Conservation (phyloP, 2,329 filamentous ascomycete species). For the Exophiala viscosa region DNA sequence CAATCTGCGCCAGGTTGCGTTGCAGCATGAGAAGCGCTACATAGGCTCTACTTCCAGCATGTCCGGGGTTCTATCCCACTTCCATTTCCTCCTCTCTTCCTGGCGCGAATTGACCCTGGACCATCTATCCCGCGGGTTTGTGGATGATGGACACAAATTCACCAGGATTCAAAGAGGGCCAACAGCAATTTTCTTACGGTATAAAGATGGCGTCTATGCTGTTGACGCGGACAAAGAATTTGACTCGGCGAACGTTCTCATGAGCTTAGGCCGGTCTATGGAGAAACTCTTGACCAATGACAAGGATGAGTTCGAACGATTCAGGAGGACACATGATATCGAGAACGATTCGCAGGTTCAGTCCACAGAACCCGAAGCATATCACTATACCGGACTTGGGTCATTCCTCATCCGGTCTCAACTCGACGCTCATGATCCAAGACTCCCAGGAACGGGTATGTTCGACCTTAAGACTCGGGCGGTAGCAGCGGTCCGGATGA, state of each 20-base stretch:
- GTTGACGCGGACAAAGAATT: constrained; percentile 95
- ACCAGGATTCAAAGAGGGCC: constrained; percentile 71
- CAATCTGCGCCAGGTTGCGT: constrained; percentile 65
- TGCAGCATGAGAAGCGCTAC: constrained; percentile 68
- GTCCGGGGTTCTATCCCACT: constrained; percentile 81
- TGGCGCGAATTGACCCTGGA: constrained; percentile 70
- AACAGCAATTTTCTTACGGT: constrained; percentile 74
- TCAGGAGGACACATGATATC: constrained; percentile 65
- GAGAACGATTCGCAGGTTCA: constrained; percentile 50
- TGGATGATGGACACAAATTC: constrained; percentile 60
- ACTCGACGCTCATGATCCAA: constrained; percentile 80
- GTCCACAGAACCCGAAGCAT: constrained; percentile 62
- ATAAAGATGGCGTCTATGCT: constrained; percentile 80
- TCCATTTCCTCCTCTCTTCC: constrained; percentile 83
- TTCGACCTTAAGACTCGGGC: constrained; percentile 96
- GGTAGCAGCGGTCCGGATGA: constrained; percentile 88
- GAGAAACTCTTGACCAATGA: constrained; percentile 87
- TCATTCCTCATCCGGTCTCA: constrained; percentile 95
- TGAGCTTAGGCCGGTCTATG: constrained; percentile 91
- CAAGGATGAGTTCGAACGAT: constrained; percentile 80
- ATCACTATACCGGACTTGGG: constrained; percentile 79
- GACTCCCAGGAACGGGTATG: constrained; percentile 85
- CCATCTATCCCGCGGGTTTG: constrained; percentile 66
- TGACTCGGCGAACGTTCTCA: constrained; percentile 78
- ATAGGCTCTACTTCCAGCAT: constrained; percentile 96